Evolutionary conservation across 192 early-diverging fungal species (phyloP), one percentile per base, ranked within the genome.

Genomic region (Linnemannia hyalina): DNA sequence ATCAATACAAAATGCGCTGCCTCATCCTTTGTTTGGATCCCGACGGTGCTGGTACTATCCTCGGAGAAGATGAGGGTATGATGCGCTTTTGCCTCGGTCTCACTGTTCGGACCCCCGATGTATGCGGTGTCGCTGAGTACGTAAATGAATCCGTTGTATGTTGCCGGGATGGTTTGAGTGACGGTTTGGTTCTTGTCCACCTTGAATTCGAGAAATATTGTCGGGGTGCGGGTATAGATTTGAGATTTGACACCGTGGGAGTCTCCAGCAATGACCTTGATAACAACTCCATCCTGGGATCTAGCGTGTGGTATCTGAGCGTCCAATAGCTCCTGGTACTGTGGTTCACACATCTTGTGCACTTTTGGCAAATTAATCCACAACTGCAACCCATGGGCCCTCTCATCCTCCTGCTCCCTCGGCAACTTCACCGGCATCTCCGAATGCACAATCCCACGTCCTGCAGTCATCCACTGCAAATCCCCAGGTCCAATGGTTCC

Each of bases 401-500:
- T 88, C 11, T 73, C 44, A 3, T 63, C 57, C 26, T 63, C 57
- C 23, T 11, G 4, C 2, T 63, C 57, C 26, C 22, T 63, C n/a
- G 6, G 15, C 47, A 49, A 9, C 26, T 83, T 75, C 35, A 78
- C 85, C 13, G 89, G 87, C 41, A 70, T 90, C 76, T 93, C 93
- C 5, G 89, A 83, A 63, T 94, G 93, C 6, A 94, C 80, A 72
- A 94, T 92, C 10, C 93, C 93, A 47, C 87, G 79, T 13, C 93
- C 93, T 23, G 93, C 92, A 32, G 93, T 94, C 90, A 93, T 94
- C 93, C 93, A 94, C 80, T 93, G 92, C n/a, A 92, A 63, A 74
- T 91, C 91, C 35, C 89, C 90, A 11, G 74, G 74, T 10, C 83
- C 90, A 75, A 91, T 93, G 18, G 60, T 54, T 22, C 90, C 90